Evolutionary conservation across 2,329 filamentous ascomycete genomes (phyloP).

Genomic region (Cordyceps javanica): DNA sequence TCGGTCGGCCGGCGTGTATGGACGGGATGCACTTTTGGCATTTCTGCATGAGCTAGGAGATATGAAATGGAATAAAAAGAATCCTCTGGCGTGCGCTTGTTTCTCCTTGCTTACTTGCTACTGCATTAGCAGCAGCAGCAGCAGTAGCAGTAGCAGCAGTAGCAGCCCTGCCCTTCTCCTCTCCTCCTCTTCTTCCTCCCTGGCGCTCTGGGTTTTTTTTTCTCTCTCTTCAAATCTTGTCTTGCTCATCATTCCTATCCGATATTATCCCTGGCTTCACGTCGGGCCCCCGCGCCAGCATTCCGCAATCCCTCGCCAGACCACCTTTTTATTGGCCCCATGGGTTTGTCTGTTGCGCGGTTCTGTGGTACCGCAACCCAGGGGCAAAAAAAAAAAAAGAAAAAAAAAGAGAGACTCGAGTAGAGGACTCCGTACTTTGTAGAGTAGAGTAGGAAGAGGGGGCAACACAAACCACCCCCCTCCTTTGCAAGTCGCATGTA

Average conservation of each 20-base stretch:
- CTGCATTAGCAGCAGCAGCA: no score
- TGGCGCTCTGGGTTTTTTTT: neutral
- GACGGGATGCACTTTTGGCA: no score
- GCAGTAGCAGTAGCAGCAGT: no score
- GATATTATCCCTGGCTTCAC: slow-evolving; percentile 13
- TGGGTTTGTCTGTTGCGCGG: neutral
- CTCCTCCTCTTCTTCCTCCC: neutral
- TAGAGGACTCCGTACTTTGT: no score
- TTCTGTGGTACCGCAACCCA: neutral
- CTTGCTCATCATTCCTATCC: slow-evolving; percentile 31
- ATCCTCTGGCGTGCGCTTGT: no score
- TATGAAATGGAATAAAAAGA: no score
- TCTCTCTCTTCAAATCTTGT: slow-evolving; percentile 22
- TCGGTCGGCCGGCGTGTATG: no score
- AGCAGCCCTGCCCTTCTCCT: neutral
- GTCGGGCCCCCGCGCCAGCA: slow-evolving; percentile 8
- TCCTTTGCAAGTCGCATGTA: no score
- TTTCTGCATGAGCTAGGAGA: no score
- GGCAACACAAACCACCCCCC: neutral
- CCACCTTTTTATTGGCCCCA: neutral
- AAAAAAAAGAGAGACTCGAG: neutral
- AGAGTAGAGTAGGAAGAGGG: no score
- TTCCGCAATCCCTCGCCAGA: slow-evolving; percentile 5
- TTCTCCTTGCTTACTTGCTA: no score
- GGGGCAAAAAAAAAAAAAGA: neutral